Evolutionary conservation across 2,329 filamentous ascomycete species (phyloP), one percentile per base, ranked within the genome.

Genomic region (Penicillium sp.): DNA sequence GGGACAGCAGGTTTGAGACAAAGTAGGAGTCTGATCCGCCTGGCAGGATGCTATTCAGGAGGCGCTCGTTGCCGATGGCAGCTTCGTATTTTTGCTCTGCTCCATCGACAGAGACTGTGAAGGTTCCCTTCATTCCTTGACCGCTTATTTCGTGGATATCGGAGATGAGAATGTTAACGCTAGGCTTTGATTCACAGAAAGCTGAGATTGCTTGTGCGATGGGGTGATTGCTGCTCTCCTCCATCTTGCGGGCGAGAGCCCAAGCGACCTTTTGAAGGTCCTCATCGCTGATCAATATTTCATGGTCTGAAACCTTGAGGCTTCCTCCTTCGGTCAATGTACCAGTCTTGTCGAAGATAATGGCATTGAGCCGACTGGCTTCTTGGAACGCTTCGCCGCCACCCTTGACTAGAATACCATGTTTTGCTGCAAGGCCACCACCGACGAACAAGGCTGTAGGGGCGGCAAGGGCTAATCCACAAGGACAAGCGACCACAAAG

Each of bases 341-440:
- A 1, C 91, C 91, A 0, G 91, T 96, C 80, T 96, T 95, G 80
- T 96, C 91, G 70, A 96, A 95, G 1, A 95, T 89, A 39, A 95
- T 86, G 52, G 87, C 88, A 70, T 91, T 86, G 45, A 93, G 81
- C 11, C 84, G 84, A 70, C 89, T 92, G 4, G 90, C 90, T 75
- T 91, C 91, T 71, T 93, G 90, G 69, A 95, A 93, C 0, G 90
- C 91, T 70, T 93, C 90, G 33, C 91, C 91, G 22, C 91, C 91
- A 22, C 91, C 90, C 73, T 92, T 91, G 64, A 90, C 90, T 1
- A 96, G 80, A 53, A 96, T 91, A 1, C 91, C 91, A 66, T 90
- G 77, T 70, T 89, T 87, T 7, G 91, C 91, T 2, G 91, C 91
- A 19, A 95, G 77, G 1, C 90, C 90, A 35, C 89, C 87, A 3